phyloP scores from a whole-genome alignment of 805 yeast genomes.

The Ogataea wickerhamii region DNA sequence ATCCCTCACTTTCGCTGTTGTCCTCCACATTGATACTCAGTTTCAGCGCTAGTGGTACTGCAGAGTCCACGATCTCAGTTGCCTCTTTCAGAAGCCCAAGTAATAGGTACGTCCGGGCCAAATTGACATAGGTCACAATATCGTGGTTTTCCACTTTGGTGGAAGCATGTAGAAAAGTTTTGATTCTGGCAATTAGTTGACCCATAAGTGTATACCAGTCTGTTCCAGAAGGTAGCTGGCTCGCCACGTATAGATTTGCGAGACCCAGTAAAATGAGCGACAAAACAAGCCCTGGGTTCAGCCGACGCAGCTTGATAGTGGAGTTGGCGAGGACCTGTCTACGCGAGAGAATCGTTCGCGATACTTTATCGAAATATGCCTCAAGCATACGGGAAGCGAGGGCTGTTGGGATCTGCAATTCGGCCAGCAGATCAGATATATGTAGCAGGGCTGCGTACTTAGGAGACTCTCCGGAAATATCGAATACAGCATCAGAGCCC shows the following conservation, averaged over 20 bases:
- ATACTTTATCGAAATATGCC: conserved; percentile 10
- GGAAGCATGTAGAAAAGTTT: conserved; percentile 9
- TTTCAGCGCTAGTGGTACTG: conserved; percentile 13
- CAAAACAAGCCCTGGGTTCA: conserved; percentile 10
- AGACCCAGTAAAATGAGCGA: conserved; percentile 13
- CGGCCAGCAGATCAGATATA: conserved; percentile 5
- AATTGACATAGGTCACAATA: conserved; percentile 17
- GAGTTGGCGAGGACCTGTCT: conserved; percentile 7
- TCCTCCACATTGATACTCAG: conserved; percentile 15
- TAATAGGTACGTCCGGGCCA: conserved; percentile 12
- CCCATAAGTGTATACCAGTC: conserved; percentile 1
- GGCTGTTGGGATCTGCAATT: conserved; percentile 6
- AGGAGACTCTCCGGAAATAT: neutral
- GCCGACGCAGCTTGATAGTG: conserved; percentile 1
- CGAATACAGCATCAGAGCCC: neutral
- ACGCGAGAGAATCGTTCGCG: conserved; percentile 8
- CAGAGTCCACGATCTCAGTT: conserved; percentile 9
- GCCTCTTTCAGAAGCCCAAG: conserved; percentile 11
- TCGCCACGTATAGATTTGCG: neutral
- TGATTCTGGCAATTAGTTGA: conserved; percentile 6
- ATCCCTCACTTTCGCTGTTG: conserved; percentile 3
- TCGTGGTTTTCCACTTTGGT: conserved; percentile 17
- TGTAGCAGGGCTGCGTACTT: conserved; percentile 10
- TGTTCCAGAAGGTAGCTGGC: neutral
- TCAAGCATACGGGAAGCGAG: conserved; percentile 11